Conservation (phyloP, 2,329 filamentous ascomycete genomes). For the Pseudogymnoascus sp. region DNA sequence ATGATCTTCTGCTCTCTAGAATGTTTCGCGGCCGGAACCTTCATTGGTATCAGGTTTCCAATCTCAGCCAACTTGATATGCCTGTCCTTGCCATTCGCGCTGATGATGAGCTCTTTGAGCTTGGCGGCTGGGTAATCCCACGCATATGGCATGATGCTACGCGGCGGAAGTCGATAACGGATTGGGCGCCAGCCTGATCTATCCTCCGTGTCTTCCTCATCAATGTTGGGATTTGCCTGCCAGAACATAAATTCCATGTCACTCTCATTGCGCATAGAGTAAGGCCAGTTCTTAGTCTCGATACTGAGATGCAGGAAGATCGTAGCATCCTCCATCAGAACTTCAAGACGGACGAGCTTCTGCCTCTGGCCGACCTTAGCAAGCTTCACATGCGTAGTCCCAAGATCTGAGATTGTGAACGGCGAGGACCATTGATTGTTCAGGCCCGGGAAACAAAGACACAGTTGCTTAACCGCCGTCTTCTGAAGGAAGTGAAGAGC, state of each 20-base stretch:
- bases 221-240: conserved; percentile 86
- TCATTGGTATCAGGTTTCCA: conserved; percentile 91
- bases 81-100: conserved; percentile 68
- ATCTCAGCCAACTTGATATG: conserved; percentile 96
- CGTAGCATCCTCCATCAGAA: conserved; percentile 86
- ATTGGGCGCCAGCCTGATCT: conserved; percentile 86
- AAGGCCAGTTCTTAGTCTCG: conserved; percentile 94
- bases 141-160: conserved; percentile 98
- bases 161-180: conserved; percentile 79
- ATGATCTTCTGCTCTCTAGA: conserved; percentile 71
- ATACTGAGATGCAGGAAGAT: conserved; percentile 86
- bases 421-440: conserved; percentile 98
- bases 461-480: conserved; percentile 76
- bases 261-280: conserved; percentile 97
- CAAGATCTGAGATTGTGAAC: conserved; percentile 93
- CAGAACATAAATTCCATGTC: conserved; percentile 95
- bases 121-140: conserved; percentile 99
- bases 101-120: conserved; percentile 84
- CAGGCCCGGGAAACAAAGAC: conserved; percentile 83
- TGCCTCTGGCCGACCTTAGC: conserved; percentile 86
- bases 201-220: conserved; percentile 81
- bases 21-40: conserved; percentile 60
- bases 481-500: conserved; percentile 87
- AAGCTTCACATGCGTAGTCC: conserved; percentile 87
- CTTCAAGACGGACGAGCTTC: conserved; percentile 75